phyloP scores from a whole-genome alignment of 2,329 filamentous ascomycete genomes.

The Cryphonectria nitschkei region DNA sequence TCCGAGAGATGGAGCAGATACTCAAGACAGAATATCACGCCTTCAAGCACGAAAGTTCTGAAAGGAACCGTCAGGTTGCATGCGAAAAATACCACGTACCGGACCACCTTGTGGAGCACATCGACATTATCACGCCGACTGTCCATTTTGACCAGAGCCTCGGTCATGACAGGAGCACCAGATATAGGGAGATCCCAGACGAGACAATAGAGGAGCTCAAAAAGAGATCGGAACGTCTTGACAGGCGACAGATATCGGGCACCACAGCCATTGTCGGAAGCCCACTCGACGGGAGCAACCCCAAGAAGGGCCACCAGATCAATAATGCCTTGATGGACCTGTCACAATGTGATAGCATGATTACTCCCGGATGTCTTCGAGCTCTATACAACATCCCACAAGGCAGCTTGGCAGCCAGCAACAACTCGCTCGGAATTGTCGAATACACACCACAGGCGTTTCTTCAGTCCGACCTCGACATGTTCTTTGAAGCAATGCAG shows the following conservation, averaged over 20 bases:
- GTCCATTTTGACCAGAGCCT: slow-evolving; percentile 43
- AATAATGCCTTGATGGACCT: slow-evolving; percentile 38
- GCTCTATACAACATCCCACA: slow-evolving; percentile 51
- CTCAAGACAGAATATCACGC: slow-evolving; percentile 57
- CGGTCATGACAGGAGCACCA: slow-evolving; percentile 33
- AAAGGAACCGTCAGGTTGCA: slow-evolving; percentile 42
- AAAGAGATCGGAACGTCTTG: slow-evolving; percentile 30
- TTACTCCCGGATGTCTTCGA: slow-evolving; percentile 60
- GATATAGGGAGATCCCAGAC: slow-evolving; percentile 32
- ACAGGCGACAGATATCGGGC: slow-evolving; percentile 31
- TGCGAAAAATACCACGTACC: slow-evolving; percentile 48
- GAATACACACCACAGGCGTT: slow-evolving; percentile 60
- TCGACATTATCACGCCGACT: slow-evolving; percentile 48
- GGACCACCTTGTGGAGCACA: slow-evolving; percentile 39
- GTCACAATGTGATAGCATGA: slow-evolving; percentile 53
- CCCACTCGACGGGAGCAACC: slow-evolving; percentile 34
- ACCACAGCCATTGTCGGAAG: slow-evolving; percentile 36
- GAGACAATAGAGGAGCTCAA: slow-evolving; percentile 35
- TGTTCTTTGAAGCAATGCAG: slow-evolving; percentile 52
- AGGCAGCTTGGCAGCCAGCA: slow-evolving; percentile 38
- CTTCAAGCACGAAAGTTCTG: slow-evolving; percentile 46
- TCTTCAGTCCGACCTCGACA: slow-evolving; percentile 52
- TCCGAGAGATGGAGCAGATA: slow-evolving; percentile 55
- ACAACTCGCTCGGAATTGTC: slow-evolving; percentile 58
- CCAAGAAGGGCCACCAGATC: slow-evolving; percentile 39